Evolutionary conservation across 148 eudicot genomes (phyloP).

Genomic region (Tetragonia tetragonoides): DNA sequence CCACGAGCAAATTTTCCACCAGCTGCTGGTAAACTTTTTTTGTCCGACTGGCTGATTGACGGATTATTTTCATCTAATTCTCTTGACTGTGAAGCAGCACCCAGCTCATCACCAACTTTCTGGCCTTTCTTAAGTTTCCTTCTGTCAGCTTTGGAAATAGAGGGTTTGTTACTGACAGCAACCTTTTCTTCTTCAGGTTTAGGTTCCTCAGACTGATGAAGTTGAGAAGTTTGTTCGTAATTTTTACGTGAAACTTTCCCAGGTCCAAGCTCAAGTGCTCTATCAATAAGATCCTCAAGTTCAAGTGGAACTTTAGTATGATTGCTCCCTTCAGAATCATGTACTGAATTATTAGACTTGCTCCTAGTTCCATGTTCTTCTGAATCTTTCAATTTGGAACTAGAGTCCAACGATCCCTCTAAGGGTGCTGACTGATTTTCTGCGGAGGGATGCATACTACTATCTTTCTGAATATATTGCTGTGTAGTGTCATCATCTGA

Average conservation of each 20-base stretch:
- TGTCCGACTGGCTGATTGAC: constrained; percentile 38
- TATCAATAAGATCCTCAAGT: constrained; percentile 89
- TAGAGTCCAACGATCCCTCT: constrained; percentile 19
- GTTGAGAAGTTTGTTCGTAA: constrained; percentile 50
- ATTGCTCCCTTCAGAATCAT: constrained; percentile 34
- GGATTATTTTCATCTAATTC: constrained; percentile 34
- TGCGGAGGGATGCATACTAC: constrained; percentile 19
- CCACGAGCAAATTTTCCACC: constrained; percentile 84
- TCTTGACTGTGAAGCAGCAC: constrained; percentile 31
- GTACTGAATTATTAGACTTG: constrained; percentile 18
- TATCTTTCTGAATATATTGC: constrained; percentile 28
- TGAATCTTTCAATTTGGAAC: constrained; percentile 25
- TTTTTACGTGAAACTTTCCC: constrained; percentile 47
- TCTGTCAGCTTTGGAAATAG: constrained; percentile 88
- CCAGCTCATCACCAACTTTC: constrained; percentile 39
- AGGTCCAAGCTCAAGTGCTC: constrained; percentile 94
- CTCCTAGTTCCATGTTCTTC: constrained; percentile 35
- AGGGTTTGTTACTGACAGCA: constrained; percentile 65
- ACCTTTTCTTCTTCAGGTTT: constrained; percentile 38
- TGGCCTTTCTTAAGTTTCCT: constrained; percentile 84
- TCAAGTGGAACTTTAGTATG: constrained; percentile 40
- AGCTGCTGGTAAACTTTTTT: constrained; percentile 37
- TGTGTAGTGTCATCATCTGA: constrained; percentile 57
- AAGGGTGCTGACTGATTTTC: constrained; percentile 19
- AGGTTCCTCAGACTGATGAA: constrained; percentile 31